Evolutionary conservation across 2,329 filamentous ascomycete genomes (phyloP).

Genomic region (Aspergillus ruber): DNA sequence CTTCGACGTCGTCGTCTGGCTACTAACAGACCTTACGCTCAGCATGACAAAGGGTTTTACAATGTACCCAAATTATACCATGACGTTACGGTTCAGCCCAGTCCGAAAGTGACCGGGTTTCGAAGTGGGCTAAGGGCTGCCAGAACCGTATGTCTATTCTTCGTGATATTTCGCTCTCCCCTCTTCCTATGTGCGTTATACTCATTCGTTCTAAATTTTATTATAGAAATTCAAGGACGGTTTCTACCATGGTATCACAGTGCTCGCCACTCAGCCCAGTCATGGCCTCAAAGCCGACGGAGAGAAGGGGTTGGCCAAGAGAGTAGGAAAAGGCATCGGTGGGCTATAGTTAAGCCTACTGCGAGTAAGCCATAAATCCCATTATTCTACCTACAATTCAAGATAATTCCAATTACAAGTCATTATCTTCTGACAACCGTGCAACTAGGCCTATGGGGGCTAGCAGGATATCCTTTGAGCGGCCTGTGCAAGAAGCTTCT

Average conservation of each 20-base stretch:
- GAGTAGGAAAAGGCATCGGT: constrained; percentile 6
- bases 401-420: neutral
- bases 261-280: constrained; percentile 6
- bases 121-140: too few relatives aligned
- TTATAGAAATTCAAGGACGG: constrained; percentile 8
- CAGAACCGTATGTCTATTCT: too few relatives aligned
- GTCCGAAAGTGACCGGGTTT: too few relatives aligned
- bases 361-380: constrained; percentile 2
- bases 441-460: constrained; percentile 7
- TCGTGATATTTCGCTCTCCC: too few relatives aligned
- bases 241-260: constrained; percentile 7
- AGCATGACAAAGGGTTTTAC: too few relatives aligned
- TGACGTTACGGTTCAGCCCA: too few relatives aligned
- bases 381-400: neutral
- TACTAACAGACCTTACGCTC: too few relatives aligned
- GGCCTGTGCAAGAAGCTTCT: too few relatives aligned
- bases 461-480: constrained; percentile 8
- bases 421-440: neutral
- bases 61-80: too few relatives aligned
- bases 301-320: constrained; percentile 3
- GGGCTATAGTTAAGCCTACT: constrained; percentile 7
- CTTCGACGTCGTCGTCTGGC: too few relatives aligned
- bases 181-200: too few relatives aligned
- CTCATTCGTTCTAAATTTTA: too few relatives aligned
- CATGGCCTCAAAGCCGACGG: constrained; percentile 5